Base-by-base conservation (phyloP, 2,329 filamentous ascomycete species). In the Apiospora pterosperma region DNA sequence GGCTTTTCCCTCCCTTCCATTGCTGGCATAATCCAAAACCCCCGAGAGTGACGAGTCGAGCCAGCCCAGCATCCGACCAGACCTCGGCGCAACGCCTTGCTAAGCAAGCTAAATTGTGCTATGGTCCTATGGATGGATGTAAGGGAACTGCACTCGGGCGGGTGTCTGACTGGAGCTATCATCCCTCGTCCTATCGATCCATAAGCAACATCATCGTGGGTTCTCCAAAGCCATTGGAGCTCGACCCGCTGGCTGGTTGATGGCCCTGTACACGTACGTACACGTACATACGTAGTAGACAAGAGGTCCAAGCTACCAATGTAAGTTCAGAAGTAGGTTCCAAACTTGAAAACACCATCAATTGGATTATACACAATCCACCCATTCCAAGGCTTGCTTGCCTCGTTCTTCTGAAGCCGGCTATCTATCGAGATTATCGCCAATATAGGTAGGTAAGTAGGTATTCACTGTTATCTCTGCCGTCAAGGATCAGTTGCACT, bases 151-250 rank as follows among this genome's bases (percentile, higher is more conserved):
- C 25, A 55, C 48, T 55, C 48, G 28, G 48, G 28, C 28, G 48
- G 48, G 28, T 55, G 48, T 14, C 21, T 34, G 48, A 34, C 28
- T 28, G 48, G 48, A 55, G 48, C 48, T 21, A 55, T 34, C 48
- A 55, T 55, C 48, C 48, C 48, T 55, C 34, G 48, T 55, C 48
- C 48, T 55, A 55, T 55, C 48, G 48, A 55, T 55, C 48, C 48
- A 55, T 55, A 28, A 55, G 48, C 31, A 55, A 55, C 48, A 55
- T 34, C 34, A 55, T 55, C 48, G 48, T 55, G 48, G 48, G 48
- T 55, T 55, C 48, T 55, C 48, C 48, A 55, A 28, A 34, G 48
- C 48, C 48, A 55, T 55, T 55, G 48, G 48, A 55, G 48, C 28
- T 28, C 48, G 48, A 55, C 48, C 48, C 48, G 48, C 48, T 28